Percentiles rank a stretch among this genome's conserved stretches.
phyloP scores from a whole-genome alignment of 352 stramenopile genomes.

The Thraustotheca clavata region DNA sequence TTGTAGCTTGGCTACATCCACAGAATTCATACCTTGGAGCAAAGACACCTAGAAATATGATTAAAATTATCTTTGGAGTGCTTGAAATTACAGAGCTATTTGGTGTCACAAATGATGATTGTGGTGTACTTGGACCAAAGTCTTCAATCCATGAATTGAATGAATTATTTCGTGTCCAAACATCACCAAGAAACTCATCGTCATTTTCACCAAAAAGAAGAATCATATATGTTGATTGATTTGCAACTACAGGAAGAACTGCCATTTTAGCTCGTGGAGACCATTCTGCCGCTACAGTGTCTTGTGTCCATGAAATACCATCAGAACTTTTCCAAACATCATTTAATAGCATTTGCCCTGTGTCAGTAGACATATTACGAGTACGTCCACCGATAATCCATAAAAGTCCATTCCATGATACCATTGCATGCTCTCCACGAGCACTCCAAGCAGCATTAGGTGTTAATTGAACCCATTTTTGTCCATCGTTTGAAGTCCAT shows the following conservation, averaged over 20 bases:
- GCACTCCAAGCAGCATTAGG: constrained; percentile 34
- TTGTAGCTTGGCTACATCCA: constrained; percentile 44
- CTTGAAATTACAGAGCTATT: constrained; percentile 34
- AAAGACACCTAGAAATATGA: constrained; percentile 17
- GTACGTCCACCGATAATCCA: constrained; percentile 53
- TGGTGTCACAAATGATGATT: constrained; percentile 35
- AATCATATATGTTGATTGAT: constrained; percentile 37
- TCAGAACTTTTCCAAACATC: constrained; percentile 56
- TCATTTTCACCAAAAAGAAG: constrained; percentile 55
- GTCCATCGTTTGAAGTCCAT: constrained; percentile 53
- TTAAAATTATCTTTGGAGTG: neutral
- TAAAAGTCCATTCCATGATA: constrained; percentile 42
- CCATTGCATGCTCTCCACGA: constrained; percentile 62
- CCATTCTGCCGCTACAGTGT: constrained; percentile 33
- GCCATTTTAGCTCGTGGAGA: constrained; percentile 46
- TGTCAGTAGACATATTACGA: constrained; percentile 24
- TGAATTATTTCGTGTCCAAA: constrained; percentile 50
- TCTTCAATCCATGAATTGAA: constrained; percentile 27
- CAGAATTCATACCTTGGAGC: constrained; percentile 40
- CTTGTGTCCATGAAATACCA: constrained; percentile 36
- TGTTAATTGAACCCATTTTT: constrained; percentile 43
- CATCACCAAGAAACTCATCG: constrained; percentile 45
- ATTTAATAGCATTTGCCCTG: constrained; percentile 37
- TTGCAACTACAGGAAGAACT: constrained; percentile 34
- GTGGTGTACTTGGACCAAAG: constrained; percentile 30